Conservation (phyloP, 148 eudicot genomes). For the Rhododendron griersonianum region DNA sequence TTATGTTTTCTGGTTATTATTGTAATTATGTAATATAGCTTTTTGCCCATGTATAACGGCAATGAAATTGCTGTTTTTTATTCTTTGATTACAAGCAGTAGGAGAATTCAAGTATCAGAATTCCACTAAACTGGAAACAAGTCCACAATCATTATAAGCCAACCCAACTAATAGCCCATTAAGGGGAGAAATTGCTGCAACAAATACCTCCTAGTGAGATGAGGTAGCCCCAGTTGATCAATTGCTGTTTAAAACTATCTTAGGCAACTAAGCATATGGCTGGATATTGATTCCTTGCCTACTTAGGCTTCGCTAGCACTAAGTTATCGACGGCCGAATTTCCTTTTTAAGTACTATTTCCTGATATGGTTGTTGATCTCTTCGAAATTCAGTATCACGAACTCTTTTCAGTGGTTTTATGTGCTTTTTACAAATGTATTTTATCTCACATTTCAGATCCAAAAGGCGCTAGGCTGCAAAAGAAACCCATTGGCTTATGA, state of each 20-base stretch:
- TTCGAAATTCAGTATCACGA: neutral
- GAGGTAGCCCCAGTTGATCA: neutral
- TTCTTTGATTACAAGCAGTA: neutral
- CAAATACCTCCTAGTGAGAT: neutral
- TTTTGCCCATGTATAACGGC: neutral
- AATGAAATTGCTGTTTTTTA: neutral
- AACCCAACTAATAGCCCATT: neutral
- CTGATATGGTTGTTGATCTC: neutral
- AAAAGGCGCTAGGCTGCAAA: constrained; percentile 80
- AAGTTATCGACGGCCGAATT: neutral
- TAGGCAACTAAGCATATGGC: neutral
- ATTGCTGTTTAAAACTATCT: neutral
- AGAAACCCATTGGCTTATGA: constrained; percentile 79
- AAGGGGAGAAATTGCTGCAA: neutral
- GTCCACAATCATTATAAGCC: neutral
- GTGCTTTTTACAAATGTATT: neutral
- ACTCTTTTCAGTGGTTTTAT: neutral
- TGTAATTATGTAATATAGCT: too few species aligned
- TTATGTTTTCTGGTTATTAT: neutral
- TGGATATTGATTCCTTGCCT: neutral
- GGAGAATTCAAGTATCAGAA: neutral
- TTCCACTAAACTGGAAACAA: neutral
- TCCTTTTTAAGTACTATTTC: neutral
- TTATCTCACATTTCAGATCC: constrained; percentile 43
- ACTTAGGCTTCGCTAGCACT: neutral